Evolutionary conservation across 2,329 filamentous ascomycete genomes (phyloP).

Genomic region (Cadophora sp.): DNA sequence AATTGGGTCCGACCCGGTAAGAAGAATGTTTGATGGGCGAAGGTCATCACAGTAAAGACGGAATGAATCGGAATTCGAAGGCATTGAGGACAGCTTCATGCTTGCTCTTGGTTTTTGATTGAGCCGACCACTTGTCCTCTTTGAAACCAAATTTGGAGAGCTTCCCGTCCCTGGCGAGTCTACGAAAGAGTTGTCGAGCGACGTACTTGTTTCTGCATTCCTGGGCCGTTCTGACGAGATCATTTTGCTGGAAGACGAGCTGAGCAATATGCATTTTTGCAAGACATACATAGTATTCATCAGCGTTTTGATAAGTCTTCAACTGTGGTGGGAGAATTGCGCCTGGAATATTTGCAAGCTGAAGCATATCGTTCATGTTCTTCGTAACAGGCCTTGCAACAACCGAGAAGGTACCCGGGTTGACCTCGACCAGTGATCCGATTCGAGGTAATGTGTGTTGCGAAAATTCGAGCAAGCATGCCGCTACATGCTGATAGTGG

Average conservation of each 20-base stretch:
- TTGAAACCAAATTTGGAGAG: conserved; percentile 17
- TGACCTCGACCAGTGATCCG: conserved; percentile 29
- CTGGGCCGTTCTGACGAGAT: conserved; percentile 46
- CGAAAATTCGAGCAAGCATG: conserved; percentile 31
- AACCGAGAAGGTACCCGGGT: conserved; percentile 21
- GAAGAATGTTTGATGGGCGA: conserved; percentile 4
- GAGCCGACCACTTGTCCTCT: conserved; percentile 6
- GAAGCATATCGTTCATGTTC: conserved; percentile 36
- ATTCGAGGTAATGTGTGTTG: conserved; percentile 32
- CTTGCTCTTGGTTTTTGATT: conserved; percentile 8
- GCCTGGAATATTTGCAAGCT: conserved; percentile 30
- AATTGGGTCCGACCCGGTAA: not conserved
- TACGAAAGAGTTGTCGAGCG: conserved; percentile 48
- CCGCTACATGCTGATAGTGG: conserved; percentile 31
- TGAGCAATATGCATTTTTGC: conserved; percentile 49
- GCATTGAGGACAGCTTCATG: conserved; percentile 7
- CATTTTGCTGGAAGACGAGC: conserved; percentile 51
- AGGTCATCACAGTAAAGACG: conserved; percentile 7
- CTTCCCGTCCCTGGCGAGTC: not conserved
- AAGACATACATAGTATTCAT: conserved; percentile 29
- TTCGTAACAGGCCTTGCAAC: conserved; percentile 31
- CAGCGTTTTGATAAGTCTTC: conserved; percentile 27
- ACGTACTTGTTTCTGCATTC: conserved; percentile 53
- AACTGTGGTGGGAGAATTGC: conserved; percentile 21
- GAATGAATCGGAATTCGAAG: conserved; percentile 6